Conservation (phyloP, 805 yeast species). For the Ogataea paraovalis region DNA sequence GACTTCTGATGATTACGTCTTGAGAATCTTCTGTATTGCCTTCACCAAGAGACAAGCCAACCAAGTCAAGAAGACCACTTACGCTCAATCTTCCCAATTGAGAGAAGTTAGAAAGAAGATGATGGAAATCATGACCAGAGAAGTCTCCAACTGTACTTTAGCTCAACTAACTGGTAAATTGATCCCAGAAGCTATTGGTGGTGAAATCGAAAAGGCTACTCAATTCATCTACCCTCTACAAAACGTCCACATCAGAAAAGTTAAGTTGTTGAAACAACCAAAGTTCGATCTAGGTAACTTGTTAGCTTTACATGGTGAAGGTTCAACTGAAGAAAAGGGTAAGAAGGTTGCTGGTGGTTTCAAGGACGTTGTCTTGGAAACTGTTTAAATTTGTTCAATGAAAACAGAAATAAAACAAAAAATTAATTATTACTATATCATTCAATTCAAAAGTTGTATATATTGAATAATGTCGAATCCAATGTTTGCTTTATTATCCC, state of each 20-base stretch:
- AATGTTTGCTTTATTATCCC: neutral
- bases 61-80: conserved; percentile 96
- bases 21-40: conserved; percentile 95
- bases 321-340: conserved; percentile 91
- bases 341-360: conserved; percentile 92
- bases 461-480: neutral
- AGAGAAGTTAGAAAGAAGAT: conserved; percentile 97
- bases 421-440: neutral
- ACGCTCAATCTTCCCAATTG: conserved; percentile 96
- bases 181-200: conserved; percentile 98
- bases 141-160: conserved; percentile 89
- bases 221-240: conserved; percentile 95
- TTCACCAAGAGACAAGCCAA: conserved; percentile 97
- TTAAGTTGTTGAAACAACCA: conserved; percentile 97
- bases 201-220: conserved; percentile 96
- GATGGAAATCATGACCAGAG: conserved; percentile 94
- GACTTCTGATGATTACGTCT: conserved; percentile 95
- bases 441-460: neutral
- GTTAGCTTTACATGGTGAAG: conserved; percentile 97
- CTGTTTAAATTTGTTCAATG: conserved; percentile 58
- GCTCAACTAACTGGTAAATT: conserved; percentile 96
- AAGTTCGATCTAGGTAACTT: conserved; percentile 97
- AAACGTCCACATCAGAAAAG: conserved; percentile 98
- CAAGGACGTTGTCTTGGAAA: conserved; percentile 98
- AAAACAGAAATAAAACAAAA: neutral